A percentile compares a stretch with the other conserved stretches of the same genome.
Conservation (phyloP, 106 monocot species). For the Allium sativum region DNA sequence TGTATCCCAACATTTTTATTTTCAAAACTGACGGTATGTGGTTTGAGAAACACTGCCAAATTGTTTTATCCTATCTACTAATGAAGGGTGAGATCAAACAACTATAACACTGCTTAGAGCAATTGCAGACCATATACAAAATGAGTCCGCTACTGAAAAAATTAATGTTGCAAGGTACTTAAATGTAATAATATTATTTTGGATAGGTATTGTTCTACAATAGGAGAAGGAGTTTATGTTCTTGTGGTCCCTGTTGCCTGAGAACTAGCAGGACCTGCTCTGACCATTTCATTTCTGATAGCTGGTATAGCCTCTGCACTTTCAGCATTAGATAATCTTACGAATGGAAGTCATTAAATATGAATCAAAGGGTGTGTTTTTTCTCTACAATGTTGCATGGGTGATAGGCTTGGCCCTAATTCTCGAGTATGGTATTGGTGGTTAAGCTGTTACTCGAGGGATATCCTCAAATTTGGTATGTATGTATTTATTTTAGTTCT, state of each 20-base stretch:
- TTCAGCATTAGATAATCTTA: conserved; percentile 36
- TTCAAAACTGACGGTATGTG: no score
- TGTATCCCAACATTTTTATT: no score
- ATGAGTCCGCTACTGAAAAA: no score
- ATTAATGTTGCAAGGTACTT: no score
- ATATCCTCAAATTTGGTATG: conserved; percentile 90
- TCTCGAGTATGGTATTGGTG: conserved; percentile 91
- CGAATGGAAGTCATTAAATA: no score
- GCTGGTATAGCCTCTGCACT: conserved; percentile 96
- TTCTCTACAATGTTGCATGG: conserved; percentile 68
- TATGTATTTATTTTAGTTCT: conserved; percentile 3
- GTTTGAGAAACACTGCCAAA: no score
- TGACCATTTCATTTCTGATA: conserved; percentile 92
- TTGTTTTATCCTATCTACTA: no score
- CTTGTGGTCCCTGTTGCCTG: conserved; percentile 92
- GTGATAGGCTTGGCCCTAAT: conserved; percentile 92
- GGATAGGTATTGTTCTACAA: conserved; percentile 84
- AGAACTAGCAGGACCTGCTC: conserved; percentile 87
- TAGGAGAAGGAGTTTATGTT: conserved; percentile 97
- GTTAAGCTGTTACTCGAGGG: conserved; percentile 83
- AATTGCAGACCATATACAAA: no score
- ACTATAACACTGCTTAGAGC: no score
- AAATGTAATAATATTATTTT: no score
- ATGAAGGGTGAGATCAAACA: no score
- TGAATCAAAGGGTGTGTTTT: not conserved